phyloP scores from a whole-genome alignment of 495 filamentous ascomycete species.

The Penicillium odoratum region DNA sequence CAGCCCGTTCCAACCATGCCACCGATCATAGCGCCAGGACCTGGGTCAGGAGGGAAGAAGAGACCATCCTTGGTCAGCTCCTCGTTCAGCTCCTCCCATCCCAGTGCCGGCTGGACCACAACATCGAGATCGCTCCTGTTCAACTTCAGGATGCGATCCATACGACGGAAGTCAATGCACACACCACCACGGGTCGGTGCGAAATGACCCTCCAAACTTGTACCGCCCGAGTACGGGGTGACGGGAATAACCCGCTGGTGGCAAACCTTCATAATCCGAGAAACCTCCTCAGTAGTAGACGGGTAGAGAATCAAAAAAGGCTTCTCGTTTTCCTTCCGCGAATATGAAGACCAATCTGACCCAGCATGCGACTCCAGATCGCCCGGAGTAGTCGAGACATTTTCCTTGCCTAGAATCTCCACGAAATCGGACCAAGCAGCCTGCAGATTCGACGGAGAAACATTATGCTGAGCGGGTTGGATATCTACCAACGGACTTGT shows the following conservation, averaged over 20 bases:
- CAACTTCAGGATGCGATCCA: constrained; percentile 58
- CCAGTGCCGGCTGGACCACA: constrained; percentile 65
- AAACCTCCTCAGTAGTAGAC: constrained; percentile 55
- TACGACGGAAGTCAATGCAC: constrained; percentile 63
- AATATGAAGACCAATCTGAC: constrained; percentile 88
- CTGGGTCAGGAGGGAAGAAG: constrained; percentile 68
- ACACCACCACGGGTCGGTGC: constrained; percentile 61
- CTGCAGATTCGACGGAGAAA: constrained; percentile 73
- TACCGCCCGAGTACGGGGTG: constrained; percentile 63
- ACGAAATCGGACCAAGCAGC: constrained; percentile 93
- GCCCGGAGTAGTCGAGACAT: constrained; percentile 72
- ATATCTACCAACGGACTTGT: constrained; percentile 67
- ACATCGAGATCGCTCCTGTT: constrained; percentile 63
- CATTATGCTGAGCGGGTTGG: constrained; percentile 65
- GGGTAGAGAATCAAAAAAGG: constrained; percentile 54
- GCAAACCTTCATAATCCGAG: constrained; percentile 63
- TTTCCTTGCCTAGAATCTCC: constrained; percentile 76
- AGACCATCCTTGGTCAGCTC: constrained; percentile 54
- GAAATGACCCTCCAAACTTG: constrained; percentile 64
- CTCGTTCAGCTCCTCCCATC: constrained; percentile 64
- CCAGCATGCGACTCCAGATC: constrained; percentile 74
- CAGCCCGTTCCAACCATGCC: constrained; percentile 70
- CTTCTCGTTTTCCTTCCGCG: constrained; percentile 45
- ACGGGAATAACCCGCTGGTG: constrained; percentile 60
- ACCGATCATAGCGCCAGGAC: constrained; percentile 67